Conservation (phyloP, 2,329 filamentous ascomycete genomes). For the Phyllosticta paracitricarpa region DNA sequence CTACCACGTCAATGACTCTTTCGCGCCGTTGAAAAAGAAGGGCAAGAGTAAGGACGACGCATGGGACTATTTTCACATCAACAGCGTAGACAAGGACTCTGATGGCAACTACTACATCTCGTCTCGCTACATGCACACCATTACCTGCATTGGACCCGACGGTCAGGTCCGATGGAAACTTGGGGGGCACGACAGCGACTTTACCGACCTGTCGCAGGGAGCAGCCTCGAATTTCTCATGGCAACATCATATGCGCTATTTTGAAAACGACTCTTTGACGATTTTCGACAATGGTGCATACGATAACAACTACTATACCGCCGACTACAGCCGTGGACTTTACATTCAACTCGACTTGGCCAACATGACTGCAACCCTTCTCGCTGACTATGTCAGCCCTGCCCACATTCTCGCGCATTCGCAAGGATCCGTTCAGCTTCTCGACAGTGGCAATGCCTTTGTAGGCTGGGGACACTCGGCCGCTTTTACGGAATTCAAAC, state of each 20-base stretch:
- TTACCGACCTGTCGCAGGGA: slow-evolving; percentile 31
- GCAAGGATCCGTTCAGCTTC: slow-evolving; percentile 34
- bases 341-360: slow-evolving; percentile 33
- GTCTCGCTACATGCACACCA: slow-evolving; percentile 14
- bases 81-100: slow-evolving; percentile 27
- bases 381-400: slow-evolving; percentile 32
- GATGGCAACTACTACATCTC: slow-evolving; percentile 19
- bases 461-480: slow-evolving; percentile 42
- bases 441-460: slow-evolving; percentile 35
- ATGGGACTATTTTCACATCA: slow-evolving; percentile 33
- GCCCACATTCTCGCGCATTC: slow-evolving; percentile 28
- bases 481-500: slow-evolving; percentile 37
- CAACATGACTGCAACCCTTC: slow-evolving; percentile 26
- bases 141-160: slow-evolving; percentile 20
- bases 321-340: slow-evolving; percentile 31
- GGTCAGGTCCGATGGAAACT: slow-evolving; percentile 44
- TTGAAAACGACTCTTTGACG: slow-evolving; percentile 21
- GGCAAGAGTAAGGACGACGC: slow-evolving; percentile 24
- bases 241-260: slow-evolving; percentile 44
- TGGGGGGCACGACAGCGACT: slow-evolving; percentile 37
- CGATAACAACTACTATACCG: slow-evolving; percentile 20
- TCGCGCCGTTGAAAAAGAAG: slow-evolving; percentile 15
- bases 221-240: slow-evolving; percentile 38
- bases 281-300: slow-evolving; percentile 29
- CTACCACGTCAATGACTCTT: slow-evolving; percentile 22